phyloP scores from a whole-genome alignment of 129 eudicot species.

The Flaveria ramosissima region DNA sequence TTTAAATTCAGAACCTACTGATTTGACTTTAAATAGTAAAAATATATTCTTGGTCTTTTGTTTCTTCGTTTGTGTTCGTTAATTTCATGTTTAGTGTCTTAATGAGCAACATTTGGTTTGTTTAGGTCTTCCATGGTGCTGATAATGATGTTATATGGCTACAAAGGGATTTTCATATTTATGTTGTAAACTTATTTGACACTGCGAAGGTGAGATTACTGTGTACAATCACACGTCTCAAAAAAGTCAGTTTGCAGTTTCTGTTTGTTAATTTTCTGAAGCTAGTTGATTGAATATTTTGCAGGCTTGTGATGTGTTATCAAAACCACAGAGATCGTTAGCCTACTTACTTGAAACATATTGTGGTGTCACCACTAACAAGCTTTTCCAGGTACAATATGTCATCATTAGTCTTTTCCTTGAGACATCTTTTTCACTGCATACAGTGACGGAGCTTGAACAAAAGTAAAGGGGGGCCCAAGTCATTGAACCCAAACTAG shows the following conservation, averaged over 20 bases:
- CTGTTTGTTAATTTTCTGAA: not conserved
- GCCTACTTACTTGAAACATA: constrained; percentile 89
- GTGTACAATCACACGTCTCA: not conserved
- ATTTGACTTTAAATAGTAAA: constrained; percentile 9
- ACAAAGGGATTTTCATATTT: constrained; percentile 92
- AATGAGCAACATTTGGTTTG: constrained; percentile 10
- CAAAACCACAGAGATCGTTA: constrained; percentile 88
- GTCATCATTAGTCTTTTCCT: not conserved
- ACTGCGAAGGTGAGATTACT: constrained; percentile 76
- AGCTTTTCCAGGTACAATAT: constrained; percentile 71
- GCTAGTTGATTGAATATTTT: constrained; percentile 21
- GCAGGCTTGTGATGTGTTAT: constrained; percentile 90
- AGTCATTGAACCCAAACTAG: too few relatives aligned
- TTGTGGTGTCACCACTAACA: constrained; percentile 78
- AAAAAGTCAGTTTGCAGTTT: constrained; percentile 3
- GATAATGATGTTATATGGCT: constrained; percentile 98
- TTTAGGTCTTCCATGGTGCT: constrained; percentile 95
- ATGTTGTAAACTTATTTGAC: constrained; percentile 85
- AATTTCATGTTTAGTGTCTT: constrained; percentile 14
- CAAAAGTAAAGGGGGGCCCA: too few relatives aligned
- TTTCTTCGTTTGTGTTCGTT: not conserved
- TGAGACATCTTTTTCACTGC: not conserved
- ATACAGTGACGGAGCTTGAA: not conserved
- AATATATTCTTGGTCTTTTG: not conserved
- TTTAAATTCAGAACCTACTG: constrained; percentile 1